Percentiles rank a stretch among this genome's conserved stretches.
Conservation (phyloP, 2,329 filamentous ascomycete genomes). For the Hypomyces rosellus region DNA sequence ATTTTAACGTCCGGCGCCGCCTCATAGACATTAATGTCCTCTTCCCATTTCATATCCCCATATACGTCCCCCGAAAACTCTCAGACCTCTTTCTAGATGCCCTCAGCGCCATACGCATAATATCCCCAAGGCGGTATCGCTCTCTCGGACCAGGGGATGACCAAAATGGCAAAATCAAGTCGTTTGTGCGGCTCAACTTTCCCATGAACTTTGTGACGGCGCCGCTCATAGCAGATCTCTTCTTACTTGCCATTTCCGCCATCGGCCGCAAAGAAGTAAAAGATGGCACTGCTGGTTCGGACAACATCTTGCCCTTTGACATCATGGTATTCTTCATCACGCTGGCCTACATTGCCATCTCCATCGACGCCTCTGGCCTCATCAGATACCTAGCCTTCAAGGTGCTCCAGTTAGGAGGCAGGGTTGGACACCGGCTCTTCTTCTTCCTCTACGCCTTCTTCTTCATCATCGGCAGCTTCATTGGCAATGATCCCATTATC, state of each 20-base stretch:
- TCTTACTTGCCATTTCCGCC: constrained; percentile 61
- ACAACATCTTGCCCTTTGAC: constrained; percentile 62
- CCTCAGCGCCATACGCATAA: constrained; percentile 40
- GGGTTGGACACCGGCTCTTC: constrained; percentile 61
- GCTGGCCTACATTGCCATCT: constrained; percentile 69
- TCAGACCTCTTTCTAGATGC: constrained; percentile 37
- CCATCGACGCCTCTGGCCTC: constrained; percentile 67
- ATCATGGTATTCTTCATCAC: constrained; percentile 73
- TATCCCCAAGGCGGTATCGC: constrained; percentile 34
- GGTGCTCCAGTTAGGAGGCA: constrained; percentile 60
- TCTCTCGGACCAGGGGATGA: constrained; percentile 18
- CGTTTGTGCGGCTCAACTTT: constrained; percentile 47
- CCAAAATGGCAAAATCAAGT: constrained; percentile 24
- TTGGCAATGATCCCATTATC: constrained; percentile 72
- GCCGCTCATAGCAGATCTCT: constrained; percentile 64
- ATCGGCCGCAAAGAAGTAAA: constrained; percentile 61
- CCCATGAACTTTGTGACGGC: constrained; percentile 67
- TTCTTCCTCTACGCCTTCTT: constrained; percentile 71
- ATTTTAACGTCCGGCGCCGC: too few species aligned
- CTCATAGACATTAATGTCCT: constrained; percentile 63
- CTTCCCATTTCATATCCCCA: constrained; percentile 60
- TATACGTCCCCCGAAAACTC: constrained; percentile 50
- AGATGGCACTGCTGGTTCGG: constrained; percentile 60
- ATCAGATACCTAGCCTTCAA: constrained; percentile 66
- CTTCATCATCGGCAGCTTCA: constrained; percentile 59